These are phyloP conservation scores for Misopates orontium DNA, from an alignment of 257 asterid species.

Conservation along the genomic window DNA sequence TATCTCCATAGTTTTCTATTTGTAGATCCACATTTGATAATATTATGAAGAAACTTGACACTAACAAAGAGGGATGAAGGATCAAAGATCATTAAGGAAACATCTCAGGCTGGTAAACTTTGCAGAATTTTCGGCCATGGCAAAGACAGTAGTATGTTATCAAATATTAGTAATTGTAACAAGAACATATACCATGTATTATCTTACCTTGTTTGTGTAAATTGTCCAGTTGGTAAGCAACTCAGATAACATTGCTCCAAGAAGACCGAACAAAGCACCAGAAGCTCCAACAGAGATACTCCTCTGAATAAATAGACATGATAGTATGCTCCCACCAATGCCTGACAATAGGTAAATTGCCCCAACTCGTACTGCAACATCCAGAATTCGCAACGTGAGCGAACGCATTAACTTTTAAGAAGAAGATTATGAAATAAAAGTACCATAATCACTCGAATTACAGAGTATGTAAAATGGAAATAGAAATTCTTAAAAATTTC, in stretches of 20 bases:
- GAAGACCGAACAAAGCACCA: conserved; percentile 97
- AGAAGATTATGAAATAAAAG: neutral
- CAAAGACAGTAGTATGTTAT: too few species aligned
- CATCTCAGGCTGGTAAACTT: too few species aligned
- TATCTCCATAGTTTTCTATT: too few species aligned
- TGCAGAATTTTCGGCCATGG: too few species aligned
- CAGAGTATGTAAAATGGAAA: neutral
- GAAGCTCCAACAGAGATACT: conserved; percentile 98
- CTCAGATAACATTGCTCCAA: conserved; percentile 97
- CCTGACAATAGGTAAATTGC: conserved; percentile 75
- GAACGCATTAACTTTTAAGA: neutral
- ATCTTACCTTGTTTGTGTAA: conserved; percentile 78
- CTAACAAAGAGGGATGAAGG: too few species aligned
- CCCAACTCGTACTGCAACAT: conserved; percentile 76
- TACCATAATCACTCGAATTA: neutral
- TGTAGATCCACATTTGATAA: too few species aligned
- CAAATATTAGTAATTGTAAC: too few species aligned
- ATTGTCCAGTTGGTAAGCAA: conserved; percentile 94
- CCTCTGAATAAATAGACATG: conserved; percentile 72
- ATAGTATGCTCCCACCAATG: conserved; percentile 82
- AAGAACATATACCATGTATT: neutral
- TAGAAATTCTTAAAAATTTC: neutral
- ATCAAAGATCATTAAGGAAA: too few species aligned
- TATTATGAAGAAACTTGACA: too few species aligned
- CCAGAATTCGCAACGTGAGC: conserved; percentile 14